Conservation (phyloP, 2,329 filamentous ascomycete genomes). For the Lasiodiplodia sp. region DNA sequence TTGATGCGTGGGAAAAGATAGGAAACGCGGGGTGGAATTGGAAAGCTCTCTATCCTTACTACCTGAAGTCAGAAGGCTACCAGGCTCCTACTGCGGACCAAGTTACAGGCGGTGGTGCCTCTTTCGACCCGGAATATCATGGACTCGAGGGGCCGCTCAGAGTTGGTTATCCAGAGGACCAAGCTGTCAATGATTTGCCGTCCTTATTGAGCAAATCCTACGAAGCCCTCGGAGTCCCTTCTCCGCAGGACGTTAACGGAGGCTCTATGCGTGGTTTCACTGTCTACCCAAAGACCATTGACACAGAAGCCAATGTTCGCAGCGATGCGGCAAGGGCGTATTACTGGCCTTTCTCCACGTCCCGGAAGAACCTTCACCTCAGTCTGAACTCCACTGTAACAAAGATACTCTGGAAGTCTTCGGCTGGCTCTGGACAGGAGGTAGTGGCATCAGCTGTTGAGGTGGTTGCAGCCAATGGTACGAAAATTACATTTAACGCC, state of each 20-base stretch:
- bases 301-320: conserved; percentile 47
- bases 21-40: conserved; percentile 50
- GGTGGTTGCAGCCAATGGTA: not conserved
- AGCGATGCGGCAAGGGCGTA: conserved; percentile 58
- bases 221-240: conserved; percentile 36
- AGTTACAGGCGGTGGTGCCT: conserved; percentile 39
- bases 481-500: not conserved
- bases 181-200: conserved; percentile 21
- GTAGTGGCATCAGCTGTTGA: conserved; percentile 33
- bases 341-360: conserved; percentile 50
- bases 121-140: conserved; percentile 36
- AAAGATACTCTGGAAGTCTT: conserved; percentile 47
- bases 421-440: conserved; percentile 27
- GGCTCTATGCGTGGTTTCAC: conserved; percentile 43
- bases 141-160: conserved; percentile 36
- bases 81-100: conserved; percentile 37
- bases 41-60: conserved; percentile 44
- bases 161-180: conserved; percentile 31
- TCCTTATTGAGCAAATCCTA: conserved; percentile 35
- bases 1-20: conserved; percentile 51
- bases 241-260: conserved; percentile 39
- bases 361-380: conserved; percentile 52
- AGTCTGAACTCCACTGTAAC: conserved; percentile 54
- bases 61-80: conserved; percentile 47
- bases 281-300: conserved; percentile 52